Percentiles rank a stretch among this genome's conserved stretches.
Conservation (phyloP, 495 filamentous ascomycete species). For the Talaromyces borbonicus region DNA sequence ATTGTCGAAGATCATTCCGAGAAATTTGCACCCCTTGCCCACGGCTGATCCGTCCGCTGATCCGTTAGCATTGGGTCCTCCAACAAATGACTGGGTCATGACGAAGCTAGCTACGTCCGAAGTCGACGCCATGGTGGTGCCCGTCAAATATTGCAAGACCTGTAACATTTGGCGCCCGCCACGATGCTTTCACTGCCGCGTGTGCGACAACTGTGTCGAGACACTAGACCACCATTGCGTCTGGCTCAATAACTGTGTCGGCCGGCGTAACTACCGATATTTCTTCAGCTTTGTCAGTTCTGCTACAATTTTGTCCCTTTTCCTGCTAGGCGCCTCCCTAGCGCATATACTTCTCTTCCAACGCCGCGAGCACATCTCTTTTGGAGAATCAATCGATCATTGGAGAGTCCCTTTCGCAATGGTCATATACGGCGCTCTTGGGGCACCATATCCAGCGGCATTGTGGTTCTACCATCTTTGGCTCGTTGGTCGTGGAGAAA, state of each 20-base stretch:
- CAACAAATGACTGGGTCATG: conserved; percentile 83
- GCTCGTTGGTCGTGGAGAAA: conserved; percentile 81
- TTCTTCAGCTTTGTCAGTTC: conserved; percentile 84
- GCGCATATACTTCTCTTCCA: conserved; percentile 71
- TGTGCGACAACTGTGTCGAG: conserved; percentile 95
- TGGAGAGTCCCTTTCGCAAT: conserved; percentile 80
- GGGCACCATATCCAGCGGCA: conserved; percentile 71
- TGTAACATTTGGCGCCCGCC: conserved; percentile 96
- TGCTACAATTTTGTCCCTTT: conserved; percentile 64
- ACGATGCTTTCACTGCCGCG: conserved; percentile 87
- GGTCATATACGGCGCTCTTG: conserved; percentile 71
- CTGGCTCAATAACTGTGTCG: conserved; percentile 98
- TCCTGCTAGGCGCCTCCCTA: conserved; percentile 64
- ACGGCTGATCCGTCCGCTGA: conserved; percentile 52
- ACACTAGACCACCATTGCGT: conserved; percentile 98
- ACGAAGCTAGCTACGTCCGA: conserved; percentile 62
- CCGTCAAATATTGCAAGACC: conserved; percentile 93
- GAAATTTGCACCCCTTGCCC: conserved; percentile 65
- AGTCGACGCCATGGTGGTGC: conserved; percentile 87
- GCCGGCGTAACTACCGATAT: conserved; percentile 94
- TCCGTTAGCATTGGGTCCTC: conserved; percentile 67
- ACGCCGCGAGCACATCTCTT: conserved; percentile 47
- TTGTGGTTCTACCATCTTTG: conserved; percentile 84
- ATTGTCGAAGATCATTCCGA: conserved; percentile 59
- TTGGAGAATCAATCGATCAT: conserved; percentile 52